phyloP scores from a whole-genome alignment of 2,329 filamentous ascomycete genomes.

The Botrytis squamosa region DNA sequence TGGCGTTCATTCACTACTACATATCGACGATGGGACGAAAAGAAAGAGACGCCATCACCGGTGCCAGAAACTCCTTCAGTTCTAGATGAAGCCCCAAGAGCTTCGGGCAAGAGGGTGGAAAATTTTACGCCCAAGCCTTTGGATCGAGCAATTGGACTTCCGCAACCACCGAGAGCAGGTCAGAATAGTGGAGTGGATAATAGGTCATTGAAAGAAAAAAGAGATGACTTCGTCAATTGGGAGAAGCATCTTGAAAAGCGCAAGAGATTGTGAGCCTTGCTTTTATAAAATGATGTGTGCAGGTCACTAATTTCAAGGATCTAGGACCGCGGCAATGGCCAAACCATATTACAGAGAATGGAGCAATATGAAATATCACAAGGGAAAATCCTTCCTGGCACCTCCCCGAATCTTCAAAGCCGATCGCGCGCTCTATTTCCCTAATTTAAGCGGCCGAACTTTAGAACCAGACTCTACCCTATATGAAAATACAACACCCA shows the following conservation, averaged over 20 bases:
- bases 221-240: constrained; percentile 79
- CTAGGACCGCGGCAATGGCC: constrained; percentile 69
- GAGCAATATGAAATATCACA: constrained; percentile 76
- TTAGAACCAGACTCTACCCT: constrained; percentile 54
- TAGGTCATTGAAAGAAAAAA: constrained; percentile 64
- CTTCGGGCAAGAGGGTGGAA: constrained; percentile 55
- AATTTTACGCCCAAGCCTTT: constrained; percentile 60
- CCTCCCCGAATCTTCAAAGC: constrained; percentile 81
- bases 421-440: constrained; percentile 85
- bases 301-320: constrained; percentile 24
- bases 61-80: constrained; percentile 42
- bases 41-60: constrained; percentile 25
- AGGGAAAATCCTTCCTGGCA: constrained; percentile 89
- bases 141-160: constrained; percentile 77
- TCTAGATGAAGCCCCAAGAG: constrained; percentile 57
- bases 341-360: constrained; percentile 97
- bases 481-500: constrained; percentile 68
- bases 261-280: constrained; percentile 62
- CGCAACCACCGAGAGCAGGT: constrained; percentile 67
- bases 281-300: no score
- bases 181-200: constrained; percentile 78
- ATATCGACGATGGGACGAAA: constrained; percentile 40
- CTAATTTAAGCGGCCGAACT: constrained; percentile 82
- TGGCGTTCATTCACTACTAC: constrained; percentile 51
- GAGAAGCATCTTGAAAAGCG: constrained; percentile 79